Base-by-base conservation (phyloP, 2,329 filamentous ascomycete species). In the Phymatotrichopsis omnivora region DNA sequence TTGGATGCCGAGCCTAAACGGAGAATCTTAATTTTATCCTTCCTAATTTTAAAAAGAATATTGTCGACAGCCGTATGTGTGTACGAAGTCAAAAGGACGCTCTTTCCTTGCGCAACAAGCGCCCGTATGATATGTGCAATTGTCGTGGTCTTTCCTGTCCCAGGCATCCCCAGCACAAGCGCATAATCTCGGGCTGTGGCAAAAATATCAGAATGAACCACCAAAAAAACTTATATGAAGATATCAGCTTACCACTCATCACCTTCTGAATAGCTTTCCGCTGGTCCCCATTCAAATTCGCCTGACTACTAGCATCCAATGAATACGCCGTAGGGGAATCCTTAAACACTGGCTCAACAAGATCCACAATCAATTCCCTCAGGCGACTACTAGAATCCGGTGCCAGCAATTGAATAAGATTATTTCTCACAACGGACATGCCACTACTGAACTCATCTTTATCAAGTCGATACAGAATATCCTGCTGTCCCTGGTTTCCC, bases 361-460 rank as follows among this genome's bases (percentile, higher is more conserved):
- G 71, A 56, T 93, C 85, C 7, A 96, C 78, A 30, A 96, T 82
- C 28, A 96, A 70, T 17, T 77, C 74, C 7, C 54, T 44, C 27
- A 51, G 45, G 23, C 37, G 53, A 30, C 46, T 53, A n/a, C 22
- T 42, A 2, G 44, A 33, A 19, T n/a, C 45, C 5, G 49, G 42
- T 30, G 84, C 76, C 87, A 98, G 96, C 58, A 94, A 75, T 56
- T 87, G 84, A 24, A 96, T 76, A 1, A 98, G 73, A 57, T 96
- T 98, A 64, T 94, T 95, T 42, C 91, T 79, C 34, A 94, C 84
- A 23, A 82, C 82, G 3, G 91, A 86, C 85, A 98, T 93, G 46
- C 91, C 91, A 58, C 93, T 96, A 65, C 85, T 93, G 64, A 98
- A 98, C 60, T 98, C 91, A 58, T 98, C 91, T 62, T 95, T 95